Conservation (phyloP, 1,139 yeast genomes). For the Yamadazyma songkhlaensis region DNA sequence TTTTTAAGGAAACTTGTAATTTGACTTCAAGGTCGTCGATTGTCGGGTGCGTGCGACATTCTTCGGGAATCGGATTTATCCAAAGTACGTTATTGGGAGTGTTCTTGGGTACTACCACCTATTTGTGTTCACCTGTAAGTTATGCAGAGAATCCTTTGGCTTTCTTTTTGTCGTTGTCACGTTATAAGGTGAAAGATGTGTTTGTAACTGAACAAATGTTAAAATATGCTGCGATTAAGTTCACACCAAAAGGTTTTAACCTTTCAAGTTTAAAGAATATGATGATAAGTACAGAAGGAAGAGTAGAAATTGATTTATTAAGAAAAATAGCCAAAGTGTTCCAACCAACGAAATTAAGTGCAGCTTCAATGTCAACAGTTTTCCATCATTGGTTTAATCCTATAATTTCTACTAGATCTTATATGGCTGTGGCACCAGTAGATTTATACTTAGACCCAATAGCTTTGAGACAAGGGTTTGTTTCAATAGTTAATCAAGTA, state of each 20-base stretch:
- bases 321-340: slow-evolving; percentile 62
- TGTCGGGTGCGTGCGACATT: slow-evolving; percentile 84
- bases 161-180: slow-evolving; percentile 69
- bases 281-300: slow-evolving; percentile 76
- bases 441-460: slow-evolving; percentile 85
- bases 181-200: slow-evolving; percentile 81
- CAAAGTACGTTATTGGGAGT: slow-evolving; percentile 82
- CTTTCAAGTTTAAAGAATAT: slow-evolving; percentile 70
- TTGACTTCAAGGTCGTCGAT: slow-evolving; percentile 70
- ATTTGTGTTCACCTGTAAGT: slow-evolving; percentile 74
- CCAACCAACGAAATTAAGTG: slow-evolving; percentile 61
- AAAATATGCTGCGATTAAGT: slow-evolving; percentile 62
- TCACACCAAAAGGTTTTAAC: slow-evolving; percentile 65
- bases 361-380: slow-evolving; percentile 72
- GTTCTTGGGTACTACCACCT: slow-evolving; percentile 83
- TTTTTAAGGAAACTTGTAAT: slow-evolving; percentile 89
- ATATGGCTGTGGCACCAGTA: slow-evolving; percentile 85
- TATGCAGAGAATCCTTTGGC: slow-evolving; percentile 74
- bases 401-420: slow-evolving; percentile 79
- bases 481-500: slow-evolving; percentile 74
- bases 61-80: slow-evolving; percentile 82
- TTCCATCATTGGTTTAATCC: slow-evolving; percentile 83
- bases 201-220: slow-evolving; percentile 86
- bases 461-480: slow-evolving; percentile 83
- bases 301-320: slow-evolving; percentile 67